Base-by-base conservation (phyloP, 2,329 filamentous ascomycete species). In the Mariannaea elegans region DNA sequence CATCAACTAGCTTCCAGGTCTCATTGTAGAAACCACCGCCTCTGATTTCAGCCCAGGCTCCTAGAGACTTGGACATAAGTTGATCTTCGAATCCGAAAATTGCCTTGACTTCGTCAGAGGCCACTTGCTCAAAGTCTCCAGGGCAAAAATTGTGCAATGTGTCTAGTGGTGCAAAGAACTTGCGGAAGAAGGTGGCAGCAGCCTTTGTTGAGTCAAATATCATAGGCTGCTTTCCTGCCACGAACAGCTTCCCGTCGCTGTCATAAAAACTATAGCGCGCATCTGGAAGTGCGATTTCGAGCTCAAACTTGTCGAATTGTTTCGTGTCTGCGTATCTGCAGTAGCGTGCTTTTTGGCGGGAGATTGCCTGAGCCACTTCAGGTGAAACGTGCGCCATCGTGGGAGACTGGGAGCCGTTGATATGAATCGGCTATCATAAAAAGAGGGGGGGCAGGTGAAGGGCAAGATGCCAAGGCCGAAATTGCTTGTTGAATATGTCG, bases 341-440 rank as follows among this genome's bases (percentile, higher is more conserved):
- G 46, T 73, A 72, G 10, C 66, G 66, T 9, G 65, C 61, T 54
- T 72, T 74, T 59, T 73, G 68, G 39, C 56, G 60, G 16, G 61
- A 62, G 56, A 73, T 73, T 7, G 64, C 65, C 47, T 64, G 48
- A 18, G 63, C 63, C 5, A 68, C 60, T 16, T 72, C 65, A 2
- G 68, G 64, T 4, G 68, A 57, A 48, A 67, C 44, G 19, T 57
- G 61, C 1, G 64, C 52, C 64, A 67, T 69, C 10, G 7, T 29
- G 12, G 13, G 39, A 38, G 10, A n/a, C n/a, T 6, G 24, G 24
- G 9, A 9, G 24, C 6, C 9, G 24, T 9, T 27, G 24, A 27
- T 27, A 9, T 9, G 24, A 27, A 27, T 27, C 24, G 5, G 24
- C 9, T 9, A n/a, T n/a, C n/a, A n/a, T n/a, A n/a, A n/a, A n/a